Base-by-base conservation (phyloP, 108 stramenopile genomes). In the Nitzschia palea region DNA sequence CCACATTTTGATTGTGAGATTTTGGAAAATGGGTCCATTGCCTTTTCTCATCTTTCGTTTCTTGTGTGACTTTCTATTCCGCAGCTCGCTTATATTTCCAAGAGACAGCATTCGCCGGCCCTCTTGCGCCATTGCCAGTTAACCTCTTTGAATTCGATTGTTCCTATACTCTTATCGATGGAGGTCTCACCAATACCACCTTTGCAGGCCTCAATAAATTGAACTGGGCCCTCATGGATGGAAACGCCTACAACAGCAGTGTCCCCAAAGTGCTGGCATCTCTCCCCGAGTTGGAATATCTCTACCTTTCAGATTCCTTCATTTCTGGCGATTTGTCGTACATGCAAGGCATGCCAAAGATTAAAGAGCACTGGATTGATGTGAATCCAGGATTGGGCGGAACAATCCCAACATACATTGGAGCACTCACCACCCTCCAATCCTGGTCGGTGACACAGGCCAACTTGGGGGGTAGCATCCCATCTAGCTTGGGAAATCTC, bases 311-410 rank as follows among this genome's bases (percentile, higher is more conserved):
- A 1, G 65, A 79, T 44, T 53, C 66, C 1, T 47, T 63, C 47
- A 65, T 79, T 15, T 62, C 72, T 0, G 78, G 78, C 2, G 67
- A 67, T 52, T 34, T 79, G 29, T 52, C 50, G 17, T 73, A 58
- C 56, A 73, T 79, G 62, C 30, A 54, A 1, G 63, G 62, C 22
- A 79, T 79, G 78, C 66, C 65, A 4, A 27, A 45, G 8, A 37
- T 78, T 33, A 15, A 55, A 25, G 69, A 78, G 51, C 65, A 64
- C 51, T 71, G 66, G 70, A 34, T 61, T 23, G 66, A 78, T 43
- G 35, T 36, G n/a, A 79, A 79, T 60, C 67, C 73, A 32, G 68
- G 37, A 20, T 45, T 80, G 14, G 65, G 50, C 1, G 80, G 72
- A 15, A 23, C 58, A 0, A 40, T 79, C 30, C 78, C 78, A 4